Conservation (phyloP, 2,329 filamentous ascomycete species). For the Alternaria rosae region DNA sequence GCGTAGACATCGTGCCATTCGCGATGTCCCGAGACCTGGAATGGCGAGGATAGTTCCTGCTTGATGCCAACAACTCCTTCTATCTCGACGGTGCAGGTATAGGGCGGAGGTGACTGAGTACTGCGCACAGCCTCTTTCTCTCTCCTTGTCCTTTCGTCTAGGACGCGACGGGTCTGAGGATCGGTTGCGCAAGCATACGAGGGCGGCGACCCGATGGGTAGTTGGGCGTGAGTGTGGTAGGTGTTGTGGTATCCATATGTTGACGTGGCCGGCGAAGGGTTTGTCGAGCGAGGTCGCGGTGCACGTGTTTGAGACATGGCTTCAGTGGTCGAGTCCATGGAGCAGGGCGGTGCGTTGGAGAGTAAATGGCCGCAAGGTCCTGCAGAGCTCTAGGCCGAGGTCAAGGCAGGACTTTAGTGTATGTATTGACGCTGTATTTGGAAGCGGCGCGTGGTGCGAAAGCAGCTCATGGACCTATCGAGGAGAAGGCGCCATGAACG, state of each 20-base stretch:
- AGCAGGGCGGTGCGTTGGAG: background rate
- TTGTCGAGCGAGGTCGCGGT: slow-evolving; percentile 25
- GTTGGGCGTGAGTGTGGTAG: slow-evolving; percentile 49
- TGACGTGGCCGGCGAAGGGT: slow-evolving; percentile 29
- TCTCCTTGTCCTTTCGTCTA: slow-evolving; percentile 30
- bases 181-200: slow-evolving; percentile 41
- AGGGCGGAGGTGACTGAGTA: slow-evolving; percentile 40
- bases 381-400: background rate
- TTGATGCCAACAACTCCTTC: slow-evolving; percentile 59
- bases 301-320: slow-evolving; percentile 16
- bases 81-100: slow-evolving; percentile 47
- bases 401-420: background rate
- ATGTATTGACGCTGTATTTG: slow-evolving; percentile 8
- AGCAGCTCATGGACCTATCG: slow-evolving; percentile 20
- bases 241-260: slow-evolving; percentile 54
- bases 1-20: slow-evolving; percentile 71
- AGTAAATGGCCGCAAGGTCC: background rate
- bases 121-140: slow-evolving; percentile 26
- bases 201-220: slow-evolving; percentile 39
- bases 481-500: slow-evolving; percentile 6
- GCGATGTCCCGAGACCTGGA: slow-evolving; percentile 67
- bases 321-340: slow-evolving; percentile 13
- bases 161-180: slow-evolving; percentile 24
- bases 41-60: slow-evolving; percentile 71
- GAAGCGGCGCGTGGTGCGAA: slow-evolving; percentile 6